Evolutionary conservation across 176 grass and related monocot species (phyloP), one percentile per base, ranked within the genome.

Genomic region (Hordeum marinum): DNA sequence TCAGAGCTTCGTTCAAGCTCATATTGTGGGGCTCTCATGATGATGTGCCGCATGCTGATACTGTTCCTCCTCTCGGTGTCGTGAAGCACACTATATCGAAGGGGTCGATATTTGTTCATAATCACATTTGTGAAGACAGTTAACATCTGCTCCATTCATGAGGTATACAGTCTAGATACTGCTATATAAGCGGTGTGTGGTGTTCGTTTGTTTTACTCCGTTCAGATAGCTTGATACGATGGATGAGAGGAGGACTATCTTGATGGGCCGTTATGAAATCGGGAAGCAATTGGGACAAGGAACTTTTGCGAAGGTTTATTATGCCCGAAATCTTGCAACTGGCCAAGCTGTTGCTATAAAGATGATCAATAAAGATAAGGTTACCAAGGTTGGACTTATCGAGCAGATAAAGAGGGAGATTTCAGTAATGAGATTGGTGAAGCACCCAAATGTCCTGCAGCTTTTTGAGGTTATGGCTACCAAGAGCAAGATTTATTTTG

Each of bases 361-460:
- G 88, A 93, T 93, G 87, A 95, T 98, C 41, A 92, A 95, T 54
- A 98, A 98, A 85, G 86, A 98, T 21, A 98, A 92, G 85, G 89
- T 98, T 43, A 82, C 83, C 67, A 93, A 87, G 83, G 96, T 94
- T 80, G 93, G 93, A 78, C 94, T 98, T 54, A 87, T 92, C 59
- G 96, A 98, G 63, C 96, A 98, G 72, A 95, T 98, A 71, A 98
- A 98, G 71, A 76, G 96, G 48, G 96, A 98, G 79, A 95, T 98
- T 35, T 93, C 96, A 1, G 82, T 98, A 72, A 95, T 98, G 96
- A 88, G 96, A 85, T 72, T 98, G 31, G 89, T 98, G 50, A 93
- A 85, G 76, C 96, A 98, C 85, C 96, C 96, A 74, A 93, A 95
- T 81, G 85, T 98, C 46, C 68, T 98, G 59, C 88, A 94, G 58